A percentile compares a stretch with the other conserved stretches of the same genome.
phyloP scores from a whole-genome alignment of 768 basidiomycete genomes.

The Phlebiopsis gigantea region DNA sequence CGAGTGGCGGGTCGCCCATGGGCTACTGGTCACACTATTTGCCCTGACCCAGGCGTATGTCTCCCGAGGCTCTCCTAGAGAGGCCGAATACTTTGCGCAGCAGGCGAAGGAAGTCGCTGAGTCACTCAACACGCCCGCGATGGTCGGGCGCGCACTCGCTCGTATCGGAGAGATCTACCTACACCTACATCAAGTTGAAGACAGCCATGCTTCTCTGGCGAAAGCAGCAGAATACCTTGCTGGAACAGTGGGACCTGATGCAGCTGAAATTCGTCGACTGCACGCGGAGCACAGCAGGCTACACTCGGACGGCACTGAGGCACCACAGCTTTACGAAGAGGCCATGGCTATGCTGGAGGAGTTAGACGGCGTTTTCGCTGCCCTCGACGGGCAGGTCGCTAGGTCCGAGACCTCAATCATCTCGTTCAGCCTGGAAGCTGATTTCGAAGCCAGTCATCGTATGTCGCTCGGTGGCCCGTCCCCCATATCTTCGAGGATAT shows the following conservation, averaged over 20 bases:
- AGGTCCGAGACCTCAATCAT: constrained; percentile 33
- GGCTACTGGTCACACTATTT: constrained; percentile 62
- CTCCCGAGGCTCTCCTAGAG: constrained; percentile 72
- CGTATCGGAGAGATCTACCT: constrained; percentile 68
- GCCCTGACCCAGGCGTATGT: constrained; percentile 61
- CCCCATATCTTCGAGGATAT: constrained; percentile 16
- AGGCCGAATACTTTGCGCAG: constrained; percentile 79
- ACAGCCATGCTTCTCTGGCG: constrained; percentile 50
- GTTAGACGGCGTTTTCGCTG: constrained; percentile 48
- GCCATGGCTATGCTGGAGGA: constrained; percentile 58
- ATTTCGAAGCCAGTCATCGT: constrained; percentile 6
- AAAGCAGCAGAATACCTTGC: constrained; percentile 43
- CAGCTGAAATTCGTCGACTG: constrained; percentile 52
- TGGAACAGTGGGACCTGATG: constrained; percentile 48
- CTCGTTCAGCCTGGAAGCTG: neutral
- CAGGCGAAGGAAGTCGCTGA: constrained; percentile 73
- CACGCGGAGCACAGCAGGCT: constrained; percentile 47
- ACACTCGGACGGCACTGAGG: constrained; percentile 37
- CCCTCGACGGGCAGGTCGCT: constrained; percentile 41
- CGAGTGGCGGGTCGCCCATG: constrained; percentile 75
- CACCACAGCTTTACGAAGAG: constrained; percentile 48
- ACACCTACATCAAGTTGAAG: constrained; percentile 52
- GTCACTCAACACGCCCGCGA: constrained; percentile 58
- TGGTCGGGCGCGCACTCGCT: constrained; percentile 60
- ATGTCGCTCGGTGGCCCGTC: constrained; percentile 15